Percentiles rank a stretch among this genome's conserved stretches.
Evolutionary conservation across 2,329 filamentous ascomycete species (phyloP).

Genomic region (Stagonosporopsis tanaceti): DNA sequence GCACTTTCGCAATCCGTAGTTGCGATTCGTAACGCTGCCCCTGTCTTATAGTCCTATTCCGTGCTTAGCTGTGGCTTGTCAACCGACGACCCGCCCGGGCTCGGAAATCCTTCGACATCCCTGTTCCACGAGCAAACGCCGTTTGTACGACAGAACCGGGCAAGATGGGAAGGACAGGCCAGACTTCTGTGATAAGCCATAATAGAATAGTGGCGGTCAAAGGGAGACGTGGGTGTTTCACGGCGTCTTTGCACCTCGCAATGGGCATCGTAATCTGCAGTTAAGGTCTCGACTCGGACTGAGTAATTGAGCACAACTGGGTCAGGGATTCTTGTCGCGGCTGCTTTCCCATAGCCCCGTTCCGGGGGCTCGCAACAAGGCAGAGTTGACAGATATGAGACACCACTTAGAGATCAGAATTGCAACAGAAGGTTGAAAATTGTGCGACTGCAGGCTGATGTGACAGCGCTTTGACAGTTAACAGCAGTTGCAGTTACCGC

Average conservation of each 20-base stretch:
- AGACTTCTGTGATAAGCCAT: slow-evolving; percentile 2
- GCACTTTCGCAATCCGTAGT: slow-evolving; percentile 5
- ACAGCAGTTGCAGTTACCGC: slow-evolving; percentile 2
- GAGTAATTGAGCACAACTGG: slow-evolving; percentile 3
- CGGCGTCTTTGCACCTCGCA: background rate
- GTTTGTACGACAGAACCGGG: slow-evolving; percentile 4
- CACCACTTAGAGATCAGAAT: background rate
- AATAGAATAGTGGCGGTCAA: slow-evolving; percentile 1
- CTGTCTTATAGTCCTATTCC: slow-evolving; percentile 8
- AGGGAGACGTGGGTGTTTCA: slow-evolving; percentile 10
- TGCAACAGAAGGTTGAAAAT: background rate
- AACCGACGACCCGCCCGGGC: slow-evolving; percentile 15
- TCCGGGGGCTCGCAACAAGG: background rate
- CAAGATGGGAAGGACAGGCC: background rate
- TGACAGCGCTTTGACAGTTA: slow-evolving; percentile 2
- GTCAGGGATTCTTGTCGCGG: slow-evolving; percentile 6
- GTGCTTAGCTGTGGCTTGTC: slow-evolving; percentile 19
- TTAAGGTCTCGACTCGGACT: slow-evolving; percentile 9
- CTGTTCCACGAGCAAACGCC: slow-evolving; percentile 17
- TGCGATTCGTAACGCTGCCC: slow-evolving; percentile 9
- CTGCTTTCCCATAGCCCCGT: slow-evolving; percentile 14
- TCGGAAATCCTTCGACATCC: slow-evolving; percentile 18
- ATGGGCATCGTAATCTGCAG: background rate
- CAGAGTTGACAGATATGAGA: slow-evolving; percentile 10
- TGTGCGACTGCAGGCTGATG: slow-evolving; percentile 5